phyloP scores from a whole-genome alignment of 2,329 filamentous ascomycete species.

The Didymella glomerata region DNA sequence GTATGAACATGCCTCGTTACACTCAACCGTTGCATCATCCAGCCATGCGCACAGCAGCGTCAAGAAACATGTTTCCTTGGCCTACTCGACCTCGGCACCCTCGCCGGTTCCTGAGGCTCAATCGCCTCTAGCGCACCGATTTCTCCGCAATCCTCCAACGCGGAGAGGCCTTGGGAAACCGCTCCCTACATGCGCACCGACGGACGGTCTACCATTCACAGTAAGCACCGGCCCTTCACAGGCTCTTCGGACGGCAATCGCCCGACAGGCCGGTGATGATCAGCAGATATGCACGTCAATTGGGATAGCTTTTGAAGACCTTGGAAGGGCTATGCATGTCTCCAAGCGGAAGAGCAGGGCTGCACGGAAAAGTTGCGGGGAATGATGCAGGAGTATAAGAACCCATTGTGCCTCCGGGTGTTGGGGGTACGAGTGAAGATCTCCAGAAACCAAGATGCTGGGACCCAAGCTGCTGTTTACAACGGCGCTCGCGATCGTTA shows the following conservation, averaged over 20 bases:
- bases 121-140: constrained; percentile 16
- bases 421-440: constrained; percentile 15
- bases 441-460: constrained; percentile 28
- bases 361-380: neutral
- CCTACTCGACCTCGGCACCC: constrained; percentile 15
- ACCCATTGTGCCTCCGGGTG: constrained; percentile 2
- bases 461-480: constrained; percentile 31
- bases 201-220: constrained; percentile 17
- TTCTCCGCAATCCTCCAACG: constrained; percentile 17
- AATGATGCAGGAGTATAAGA: constrained; percentile 11
- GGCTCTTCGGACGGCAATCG: constrained; percentile 31
- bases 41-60: neutral
- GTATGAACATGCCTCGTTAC: neutral
- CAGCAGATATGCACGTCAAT: constrained; percentile 26
- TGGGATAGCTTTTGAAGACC: constrained; percentile 26
- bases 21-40: neutral
- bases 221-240: constrained; percentile 8
- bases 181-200: constrained; percentile 5
- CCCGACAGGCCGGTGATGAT: constrained; percentile 33
- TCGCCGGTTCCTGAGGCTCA: constrained; percentile 22
- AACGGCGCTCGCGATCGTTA: constrained; percentile 27
- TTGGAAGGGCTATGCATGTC: constrained; percentile 17
- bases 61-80: neutral
- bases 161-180: constrained; percentile 13
- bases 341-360: constrained; percentile 9